phyloP scores from a whole-genome alignment of 306 rosid genomes.

The Herpetospermum pedunculosum region DNA sequence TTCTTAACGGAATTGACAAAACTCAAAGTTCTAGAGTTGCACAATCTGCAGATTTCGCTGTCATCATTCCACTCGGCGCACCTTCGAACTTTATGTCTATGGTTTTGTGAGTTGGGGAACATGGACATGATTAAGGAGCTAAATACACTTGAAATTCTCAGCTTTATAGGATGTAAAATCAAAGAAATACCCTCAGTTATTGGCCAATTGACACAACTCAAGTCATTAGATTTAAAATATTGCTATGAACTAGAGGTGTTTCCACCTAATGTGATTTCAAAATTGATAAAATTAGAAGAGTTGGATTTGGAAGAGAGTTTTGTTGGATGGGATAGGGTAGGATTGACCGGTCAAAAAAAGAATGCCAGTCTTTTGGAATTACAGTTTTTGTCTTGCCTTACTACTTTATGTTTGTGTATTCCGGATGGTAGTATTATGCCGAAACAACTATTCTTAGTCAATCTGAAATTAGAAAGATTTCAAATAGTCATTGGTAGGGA shows the following conservation, averaged over 20 bases:
- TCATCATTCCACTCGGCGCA: neutral
- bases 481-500: neutral
- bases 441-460: neutral
- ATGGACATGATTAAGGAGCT: neutral
- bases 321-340: neutral
- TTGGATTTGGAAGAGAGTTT: neutral
- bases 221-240: neutral
- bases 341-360: neutral
- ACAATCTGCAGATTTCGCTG: neutral
- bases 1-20: neutral
- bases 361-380: constrained; percentile 9
- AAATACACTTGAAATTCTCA: constrained; percentile 2
- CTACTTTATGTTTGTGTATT: neutral
- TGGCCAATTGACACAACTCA: neutral
- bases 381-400: neutral
- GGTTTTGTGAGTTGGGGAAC: neutral
- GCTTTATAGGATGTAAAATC: neutral
- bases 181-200: neutral
- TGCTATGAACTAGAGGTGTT: neutral
- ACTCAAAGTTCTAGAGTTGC: constrained; percentile 5
- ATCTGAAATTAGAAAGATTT: neutral
- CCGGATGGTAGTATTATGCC: neutral
- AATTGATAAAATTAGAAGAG: constrained; percentile 5
- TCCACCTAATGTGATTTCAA: constrained; percentile 2
- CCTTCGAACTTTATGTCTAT: constrained; percentile 4